Evolutionary conservation across 1,139 yeast genomes (phyloP).

Genomic region (Blastobotrys proliferans): DNA sequence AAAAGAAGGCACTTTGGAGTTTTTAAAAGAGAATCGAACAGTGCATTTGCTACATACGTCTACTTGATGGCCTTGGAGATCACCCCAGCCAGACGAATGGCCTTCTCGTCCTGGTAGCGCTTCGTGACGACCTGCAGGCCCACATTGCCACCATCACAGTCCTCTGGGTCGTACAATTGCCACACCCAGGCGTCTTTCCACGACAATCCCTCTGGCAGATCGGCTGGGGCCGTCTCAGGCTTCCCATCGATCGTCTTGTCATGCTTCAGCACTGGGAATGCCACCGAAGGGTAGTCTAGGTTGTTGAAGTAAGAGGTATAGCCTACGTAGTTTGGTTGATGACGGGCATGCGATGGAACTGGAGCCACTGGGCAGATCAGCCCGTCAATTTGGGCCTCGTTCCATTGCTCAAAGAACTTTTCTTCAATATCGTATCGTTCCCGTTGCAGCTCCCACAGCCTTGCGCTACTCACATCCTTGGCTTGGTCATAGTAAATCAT

Average conservation of each 20-base stretch:
- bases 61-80: too few species aligned
- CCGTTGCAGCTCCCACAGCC: conserved; percentile 17
- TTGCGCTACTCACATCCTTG: conserved; percentile 3
- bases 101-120: conserved; percentile 51
- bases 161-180: conserved; percentile 44
- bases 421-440: conserved; percentile 7
- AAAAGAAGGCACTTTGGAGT: too few species aligned
- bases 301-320: conserved; percentile 47
- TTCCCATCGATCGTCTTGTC: conserved; percentile 37
- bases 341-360: conserved; percentile 30
- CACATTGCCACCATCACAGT: conserved; percentile 49
- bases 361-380: conserved; percentile 39
- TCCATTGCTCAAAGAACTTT: conserved; percentile 12
- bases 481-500: background rate
- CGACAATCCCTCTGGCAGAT: background rate
- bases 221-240: background rate
- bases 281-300: conserved; percentile 45
- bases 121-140: conserved; percentile 48
- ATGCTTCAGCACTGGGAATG: conserved; percentile 46
- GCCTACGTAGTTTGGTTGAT: conserved; percentile 21
- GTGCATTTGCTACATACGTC: too few species aligned
- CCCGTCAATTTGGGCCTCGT: conserved; percentile 33
- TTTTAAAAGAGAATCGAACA: too few species aligned
- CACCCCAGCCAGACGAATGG: conserved; percentile 37
- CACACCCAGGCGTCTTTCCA: conserved; percentile 18